Percentiles rank a stretch among this genome's conserved stretches.
Evolutionary conservation across 495 filamentous ascomycete species (phyloP).

Genomic region (Podospora comata): DNA sequence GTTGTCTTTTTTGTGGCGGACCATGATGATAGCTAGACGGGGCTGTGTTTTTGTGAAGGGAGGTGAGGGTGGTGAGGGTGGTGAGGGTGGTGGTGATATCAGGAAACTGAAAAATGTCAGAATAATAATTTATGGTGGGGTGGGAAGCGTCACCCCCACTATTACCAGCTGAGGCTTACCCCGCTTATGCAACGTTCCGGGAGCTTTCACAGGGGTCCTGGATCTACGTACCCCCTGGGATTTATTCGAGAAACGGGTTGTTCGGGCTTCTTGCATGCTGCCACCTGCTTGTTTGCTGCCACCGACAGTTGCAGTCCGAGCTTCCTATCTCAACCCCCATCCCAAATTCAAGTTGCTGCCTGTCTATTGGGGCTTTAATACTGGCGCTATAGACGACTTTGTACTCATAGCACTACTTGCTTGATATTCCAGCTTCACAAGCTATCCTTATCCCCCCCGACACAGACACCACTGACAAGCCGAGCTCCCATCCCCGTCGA

Average conservation of each 20-base stretch:
- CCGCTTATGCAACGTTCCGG: constrained; percentile 21
- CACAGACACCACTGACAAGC: not conserved
- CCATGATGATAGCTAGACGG: constrained; percentile 50
- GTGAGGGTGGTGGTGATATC: not conserved
- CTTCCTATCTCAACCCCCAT: not conserved
- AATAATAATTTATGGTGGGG: constrained; percentile 10
- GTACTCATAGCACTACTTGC: not conserved
- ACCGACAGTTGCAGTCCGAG: not conserved
- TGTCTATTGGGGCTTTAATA: not conserved
- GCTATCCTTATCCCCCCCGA: not conserved
- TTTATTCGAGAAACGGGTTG: constrained; percentile 21
- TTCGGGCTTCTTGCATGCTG: not conserved
- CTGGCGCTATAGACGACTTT: not conserved
- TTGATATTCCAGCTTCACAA: not conserved
- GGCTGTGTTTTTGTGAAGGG: not conserved
- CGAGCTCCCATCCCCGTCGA: not conserved
- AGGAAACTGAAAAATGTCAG: constrained; percentile 4
- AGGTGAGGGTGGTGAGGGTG: not conserved
- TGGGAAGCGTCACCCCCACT: constrained; percentile 9
- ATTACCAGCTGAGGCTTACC: constrained; percentile 9
- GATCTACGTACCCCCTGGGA: constrained; percentile 11
- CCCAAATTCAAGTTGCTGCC: not conserved
- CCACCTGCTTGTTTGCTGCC: not conserved
- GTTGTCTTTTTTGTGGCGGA: constrained; percentile 92
- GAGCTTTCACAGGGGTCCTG: constrained; percentile 2